Base-by-base conservation (phyloP, 169 alveolate genomes). In the Plasmodium gonderi region DNA sequence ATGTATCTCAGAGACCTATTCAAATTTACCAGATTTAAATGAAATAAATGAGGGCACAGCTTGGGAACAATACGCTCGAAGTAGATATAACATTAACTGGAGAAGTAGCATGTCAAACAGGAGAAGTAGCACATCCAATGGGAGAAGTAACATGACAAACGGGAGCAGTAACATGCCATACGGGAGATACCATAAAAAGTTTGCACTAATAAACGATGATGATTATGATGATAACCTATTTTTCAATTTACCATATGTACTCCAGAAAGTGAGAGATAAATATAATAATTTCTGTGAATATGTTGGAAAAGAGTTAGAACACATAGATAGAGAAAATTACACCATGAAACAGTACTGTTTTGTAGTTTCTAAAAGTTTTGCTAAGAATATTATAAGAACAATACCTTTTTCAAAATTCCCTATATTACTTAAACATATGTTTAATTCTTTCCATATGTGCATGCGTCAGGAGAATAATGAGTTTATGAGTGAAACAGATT, bases 311-410 rank as follows among this genome's bases (percentile, higher is more conserved):
- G n/a, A 40, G 31, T 14, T 85, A 74, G 87, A 44, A 47, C 17
- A 44, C 36, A 40, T 82, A 11, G 80, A 75, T 38, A 76, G 45
- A 26, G 78, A 82, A 26, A 85, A 60, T 51, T 75, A 74, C 33
- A 85, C 49, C 23, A 67, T 85, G 42, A 72, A 75, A 65, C 89
- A 85, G 33, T 85, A 85, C 45, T 85, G 92, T 74, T 40, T 51
- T n/a, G 79, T 38, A 60, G 33, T 85, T 9, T 85, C 92, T n/a
- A 85, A 60, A 40, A 20, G 40, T 8, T 38, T 85, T 47, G 51
- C 47, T 12, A 76, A 36, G 23, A 49, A 85, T 75, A 40, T 85
- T 23, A 20, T 85, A 54, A 64, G 68, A 67, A 38, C 68, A 36
- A 29, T 85, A 31, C 51, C 92, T 31, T 85, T 85, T 74, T 75